A percentile compares a stretch with the other conserved stretches of the same genome.
These are phyloP conservation scores for Bondarzewia mesenterica DNA, from an alignment of 1,284 basidiomycete species.

Conservation along the genomic window DNA sequence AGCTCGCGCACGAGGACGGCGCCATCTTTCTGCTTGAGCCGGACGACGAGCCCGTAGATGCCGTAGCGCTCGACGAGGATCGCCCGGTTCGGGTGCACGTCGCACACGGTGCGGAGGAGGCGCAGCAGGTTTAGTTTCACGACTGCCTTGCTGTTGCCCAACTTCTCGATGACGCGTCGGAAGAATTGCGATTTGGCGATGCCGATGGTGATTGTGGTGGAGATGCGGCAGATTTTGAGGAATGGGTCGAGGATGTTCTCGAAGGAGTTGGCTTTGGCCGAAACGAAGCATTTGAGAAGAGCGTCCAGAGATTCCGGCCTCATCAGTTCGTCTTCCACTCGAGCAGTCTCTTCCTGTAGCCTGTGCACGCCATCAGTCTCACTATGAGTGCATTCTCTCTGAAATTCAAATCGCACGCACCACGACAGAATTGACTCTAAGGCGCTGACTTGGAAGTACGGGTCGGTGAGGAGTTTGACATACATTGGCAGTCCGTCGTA, in stretches of 20 bases:
- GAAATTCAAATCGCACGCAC: slow-evolving; percentile 48
- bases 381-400: no score
- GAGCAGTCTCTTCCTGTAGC: slow-evolving; percentile 90
- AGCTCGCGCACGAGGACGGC: slow-evolving; percentile 88
- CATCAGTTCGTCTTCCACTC: slow-evolving; percentile 85
- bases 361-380: no score
- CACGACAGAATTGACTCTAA: slow-evolving; percentile 88
- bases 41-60: slow-evolving; percentile 69
- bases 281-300: slow-evolving; percentile 79
- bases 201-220: slow-evolving; percentile 64
- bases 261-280: slow-evolving; percentile 86
- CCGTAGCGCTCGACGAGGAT: slow-evolving; percentile 76
- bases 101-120: slow-evolving; percentile 80
- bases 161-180: slow-evolving; percentile 80
- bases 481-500: slow-evolving; percentile 81
- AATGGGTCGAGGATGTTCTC: slow-evolving; percentile 92
- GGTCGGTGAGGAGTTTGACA: slow-evolving; percentile 79
- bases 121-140: slow-evolving; percentile 86
- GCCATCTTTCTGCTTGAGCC: slow-evolving; percentile 73
- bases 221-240: slow-evolving; percentile 84
- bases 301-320: slow-evolving; percentile 64
- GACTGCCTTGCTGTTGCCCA: slow-evolving; percentile 76
- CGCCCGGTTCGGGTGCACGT: slow-evolving; percentile 80
- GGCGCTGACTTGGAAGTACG: slow-evolving; percentile 93
- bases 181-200: slow-evolving; percentile 82